phyloP scores from a whole-genome alignment of 495 filamentous ascomycete genomes.

The Aspergillus wentii region DNA sequence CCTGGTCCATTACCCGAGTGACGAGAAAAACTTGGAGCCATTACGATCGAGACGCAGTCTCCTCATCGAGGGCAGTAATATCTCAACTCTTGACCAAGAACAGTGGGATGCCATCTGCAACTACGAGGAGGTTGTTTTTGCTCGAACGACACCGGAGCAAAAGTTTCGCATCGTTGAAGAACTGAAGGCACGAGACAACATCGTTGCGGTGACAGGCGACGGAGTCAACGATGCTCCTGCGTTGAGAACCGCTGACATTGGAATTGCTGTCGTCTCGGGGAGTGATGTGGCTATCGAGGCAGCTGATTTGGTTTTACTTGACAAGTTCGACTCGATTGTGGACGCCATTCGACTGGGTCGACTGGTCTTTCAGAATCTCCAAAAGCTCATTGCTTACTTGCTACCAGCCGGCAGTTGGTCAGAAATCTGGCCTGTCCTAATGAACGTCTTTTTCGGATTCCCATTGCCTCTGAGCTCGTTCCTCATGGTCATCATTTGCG shows the following conservation, averaged over 20 bases:
- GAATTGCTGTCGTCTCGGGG: conserved; percentile 59
- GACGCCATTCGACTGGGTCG: no score
- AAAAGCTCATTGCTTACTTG: conserved; percentile 56
- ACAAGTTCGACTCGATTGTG: no score
- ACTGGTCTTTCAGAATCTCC: conserved; percentile 54
- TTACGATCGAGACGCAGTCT: conserved; percentile 23
- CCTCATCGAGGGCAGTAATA: conserved; percentile 46
- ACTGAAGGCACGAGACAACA: conserved; percentile 51
- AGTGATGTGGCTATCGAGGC: conserved; percentile 70
- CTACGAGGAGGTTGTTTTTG: conserved; percentile 66
- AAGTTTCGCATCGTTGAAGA: conserved; percentile 71
- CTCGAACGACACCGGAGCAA: conserved; percentile 71
- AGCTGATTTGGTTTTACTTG: conserved; percentile 85
- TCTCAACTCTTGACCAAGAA: conserved; percentile 49
- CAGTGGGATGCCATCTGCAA: conserved; percentile 54
- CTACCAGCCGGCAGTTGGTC: conserved; percentile 64
- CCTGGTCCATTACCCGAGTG: conserved; percentile 6
- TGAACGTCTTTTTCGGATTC: conserved; percentile 66
- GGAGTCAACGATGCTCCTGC: conserved; percentile 69
- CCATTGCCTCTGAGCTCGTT: conserved; percentile 65
- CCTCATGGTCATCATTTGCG: conserved; percentile 68
- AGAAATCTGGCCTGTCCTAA: conserved; percentile 72
- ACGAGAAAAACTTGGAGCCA: conserved; percentile 4
- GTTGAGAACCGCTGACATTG: conserved; percentile 60
- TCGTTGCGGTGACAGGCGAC: conserved; percentile 75